Percentiles rank a stretch among this genome's conserved stretches.
Evolutionary conservation across 768 basidiomycete genomes (phyloP).

Genomic region (Suillus variegatus): DNA sequence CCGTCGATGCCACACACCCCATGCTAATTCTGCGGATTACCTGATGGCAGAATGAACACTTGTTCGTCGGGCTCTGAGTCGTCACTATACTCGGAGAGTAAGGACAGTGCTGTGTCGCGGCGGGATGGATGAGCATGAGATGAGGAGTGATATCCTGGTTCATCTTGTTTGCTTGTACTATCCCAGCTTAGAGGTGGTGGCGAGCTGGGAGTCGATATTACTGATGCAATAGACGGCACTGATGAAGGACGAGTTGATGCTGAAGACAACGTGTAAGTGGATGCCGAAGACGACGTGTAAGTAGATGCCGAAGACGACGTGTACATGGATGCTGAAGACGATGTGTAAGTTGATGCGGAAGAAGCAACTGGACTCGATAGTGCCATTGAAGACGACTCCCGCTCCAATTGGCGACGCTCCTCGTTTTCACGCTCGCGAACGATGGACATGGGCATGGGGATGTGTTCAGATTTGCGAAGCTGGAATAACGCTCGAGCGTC

Average conservation of each 20-base stretch:
- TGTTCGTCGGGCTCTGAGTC: neutral
- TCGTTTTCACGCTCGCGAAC: neutral
- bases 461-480: neutral
- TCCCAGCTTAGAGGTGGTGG: neutral
- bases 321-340: neutral
- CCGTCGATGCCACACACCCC: neutral
- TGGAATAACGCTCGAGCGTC: constrained; percentile 2
- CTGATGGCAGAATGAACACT: neutral
- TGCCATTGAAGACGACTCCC: neutral
- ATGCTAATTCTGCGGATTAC: neutral
- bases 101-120: neutral
- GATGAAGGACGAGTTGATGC: neutral
- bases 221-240: neutral
- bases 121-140: neutral
- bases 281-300: neutral
- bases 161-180: neutral
- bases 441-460: neutral
- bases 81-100: neutral
- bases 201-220: neutral
- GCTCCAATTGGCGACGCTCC: neutral
- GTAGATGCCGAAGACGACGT: neutral
- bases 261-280: neutral
- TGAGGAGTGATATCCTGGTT: neutral
- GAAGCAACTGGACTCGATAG: neutral
- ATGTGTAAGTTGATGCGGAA: neutral